phyloP scores from a whole-genome alignment of 2,329 filamentous ascomycete species.

The Fusarium chuoi region DNA sequence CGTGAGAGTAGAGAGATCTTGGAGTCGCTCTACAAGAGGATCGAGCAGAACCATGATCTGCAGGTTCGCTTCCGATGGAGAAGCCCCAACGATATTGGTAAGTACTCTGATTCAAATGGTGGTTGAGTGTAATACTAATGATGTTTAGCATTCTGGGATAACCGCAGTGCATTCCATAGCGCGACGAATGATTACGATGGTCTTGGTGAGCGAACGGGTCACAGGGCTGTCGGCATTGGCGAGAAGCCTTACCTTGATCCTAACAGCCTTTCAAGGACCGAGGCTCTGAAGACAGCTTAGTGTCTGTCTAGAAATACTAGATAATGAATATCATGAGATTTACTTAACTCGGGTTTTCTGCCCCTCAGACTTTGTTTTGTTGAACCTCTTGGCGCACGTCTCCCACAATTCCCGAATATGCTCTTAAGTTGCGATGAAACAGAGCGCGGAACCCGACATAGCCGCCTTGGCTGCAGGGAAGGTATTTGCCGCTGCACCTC shows the following conservation, averaged over 20 bases:
- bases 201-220: slow-evolving; percentile 60
- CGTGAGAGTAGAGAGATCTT: slow-evolving; percentile 57
- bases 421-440: too few species aligned
- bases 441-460: too few species aligned
- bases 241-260: slow-evolving; percentile 66
- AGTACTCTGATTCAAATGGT: accelerated
- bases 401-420: too few species aligned
- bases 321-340: too few species aligned
- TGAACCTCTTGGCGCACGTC: too few species aligned
- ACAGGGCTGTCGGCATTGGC: slow-evolving; percentile 65
- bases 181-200: slow-evolving; percentile 68
- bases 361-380: too few species aligned
- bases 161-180: slow-evolving; percentile 66
- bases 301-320: too few species aligned
- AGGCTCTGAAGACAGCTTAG: neutral
- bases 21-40: slow-evolving; percentile 53
- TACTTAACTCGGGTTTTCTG: too few species aligned
- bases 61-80: slow-evolving; percentile 60
- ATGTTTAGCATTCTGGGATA: slow-evolving; percentile 67
- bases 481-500: too few species aligned
- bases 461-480: too few species aligned
- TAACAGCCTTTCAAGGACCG: slow-evolving; percentile 56
- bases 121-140: neutral
- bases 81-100: slow-evolving; percentile 53
- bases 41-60: slow-evolving; percentile 61